Evolutionary conservation across 306 rosid species (phyloP), one percentile per base, ranked within the genome.

Genomic region (Carpinus viminea): DNA sequence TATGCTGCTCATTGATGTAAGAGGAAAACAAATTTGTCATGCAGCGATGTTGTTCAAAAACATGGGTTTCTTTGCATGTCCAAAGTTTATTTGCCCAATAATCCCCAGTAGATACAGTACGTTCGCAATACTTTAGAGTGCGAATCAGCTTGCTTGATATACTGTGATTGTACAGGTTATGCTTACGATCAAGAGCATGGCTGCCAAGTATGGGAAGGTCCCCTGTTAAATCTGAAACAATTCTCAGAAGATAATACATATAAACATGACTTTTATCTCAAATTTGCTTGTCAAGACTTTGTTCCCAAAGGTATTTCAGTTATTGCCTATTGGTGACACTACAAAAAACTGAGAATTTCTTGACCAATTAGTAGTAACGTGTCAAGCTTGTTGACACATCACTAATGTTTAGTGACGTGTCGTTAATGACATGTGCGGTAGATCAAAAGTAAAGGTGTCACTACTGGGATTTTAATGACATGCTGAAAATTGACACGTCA

Each of bases 91-190:
- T 59, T 5, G 65, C 38, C 31, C 2, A 12, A 12, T 59, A 59
- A 59, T 59, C 38, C 1, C 34, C 31, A 21, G 2, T 4, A 24
- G 11, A 11, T 26, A 31, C 34, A 34, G 1, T 34, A 59, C 16
- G 10, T 12, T 20, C 17, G 59, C 28, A 26, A 28, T 0, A 43
- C 68, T 1, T 0, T 0, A 24, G 26, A 0, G 24, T 79, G 80
- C 54, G 11, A 17, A 60, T 48, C n/a, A 11, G 1, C 8, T 57
- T 83, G 86, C 61, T 70, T 20, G 0, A 45, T 3, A 4, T 60
- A 2, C 4, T 83, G 86, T 15, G 51, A 70, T 38, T 72, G 82
- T 52, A 17, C 21, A 0, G 82, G 55, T 61, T 83, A 76, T 28
- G 73, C 74, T 50, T 84, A 72, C 47, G 8, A 65, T 15, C 2